phyloP scores from a whole-genome alignment of 352 stramenopile species.

The Phytophthora cactorum region DNA sequence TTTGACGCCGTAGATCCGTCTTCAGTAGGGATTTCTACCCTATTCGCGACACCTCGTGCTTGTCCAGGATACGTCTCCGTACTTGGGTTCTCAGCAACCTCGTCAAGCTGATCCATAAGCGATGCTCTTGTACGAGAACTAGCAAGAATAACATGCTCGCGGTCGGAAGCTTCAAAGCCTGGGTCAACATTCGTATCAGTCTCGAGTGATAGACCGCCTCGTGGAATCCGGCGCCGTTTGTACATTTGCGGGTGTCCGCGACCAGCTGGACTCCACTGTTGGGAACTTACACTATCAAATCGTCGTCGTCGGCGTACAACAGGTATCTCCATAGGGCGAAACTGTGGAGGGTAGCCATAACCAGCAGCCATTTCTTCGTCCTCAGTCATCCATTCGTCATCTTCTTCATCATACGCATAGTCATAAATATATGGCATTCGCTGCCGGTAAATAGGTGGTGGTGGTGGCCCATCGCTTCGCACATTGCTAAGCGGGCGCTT shows the following conservation, averaged over 20 bases:
- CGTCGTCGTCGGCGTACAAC: slow-evolving; percentile 24
- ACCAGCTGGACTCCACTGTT: slow-evolving; percentile 23
- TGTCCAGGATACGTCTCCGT: slow-evolving; percentile 6
- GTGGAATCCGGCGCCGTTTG: slow-evolving; percentile 37
- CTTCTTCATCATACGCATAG: slow-evolving; percentile 38
- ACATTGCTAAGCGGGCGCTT: slow-evolving; percentile 36
- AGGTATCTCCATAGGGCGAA: slow-evolving; percentile 23
- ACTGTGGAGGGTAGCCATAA: slow-evolving; percentile 32
- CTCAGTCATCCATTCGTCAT: slow-evolving; percentile 45
- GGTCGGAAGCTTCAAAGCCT: slow-evolving; percentile 6
- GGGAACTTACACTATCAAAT: slow-evolving; percentile 32
- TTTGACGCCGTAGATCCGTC: slow-evolving; percentile 9
- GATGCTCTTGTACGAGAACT: slow-evolving; percentile 1
- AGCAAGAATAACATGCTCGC: slow-evolving; percentile 11
- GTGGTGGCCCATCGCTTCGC: slow-evolving; percentile 19
- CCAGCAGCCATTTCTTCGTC: slow-evolving; percentile 33
- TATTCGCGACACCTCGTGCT: slow-evolving; percentile 5
- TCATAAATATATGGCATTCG: slow-evolving; percentile 46
- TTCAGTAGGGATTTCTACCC: slow-evolving; percentile 13
- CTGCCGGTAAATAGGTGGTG: slow-evolving; percentile 38
- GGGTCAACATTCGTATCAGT: slow-evolving; percentile 10
- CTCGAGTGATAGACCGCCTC: slow-evolving; percentile 9
- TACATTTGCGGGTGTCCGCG: slow-evolving; percentile 21
- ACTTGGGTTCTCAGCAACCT: slow-evolving; percentile 12
- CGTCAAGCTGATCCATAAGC: slow-evolving; percentile 21